phyloP scores from a whole-genome alignment of 768 basidiomycete species.

The Pleurotus tuoliensis region DNA sequence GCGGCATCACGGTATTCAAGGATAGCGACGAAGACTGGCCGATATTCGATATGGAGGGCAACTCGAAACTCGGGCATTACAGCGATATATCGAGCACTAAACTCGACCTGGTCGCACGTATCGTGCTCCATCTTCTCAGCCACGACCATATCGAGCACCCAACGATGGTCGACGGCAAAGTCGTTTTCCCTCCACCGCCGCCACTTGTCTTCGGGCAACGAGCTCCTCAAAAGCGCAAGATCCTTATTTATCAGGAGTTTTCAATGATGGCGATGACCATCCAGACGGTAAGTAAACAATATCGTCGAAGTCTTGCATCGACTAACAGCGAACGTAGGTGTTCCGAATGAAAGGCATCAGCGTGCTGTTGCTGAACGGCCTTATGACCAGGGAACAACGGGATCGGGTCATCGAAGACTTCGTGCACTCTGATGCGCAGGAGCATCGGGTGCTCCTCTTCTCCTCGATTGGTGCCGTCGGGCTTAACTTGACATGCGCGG shows the following conservation, averaged over 20 bases:
- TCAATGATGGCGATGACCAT: constrained; percentile 10
- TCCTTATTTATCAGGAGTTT: constrained; percentile 9
- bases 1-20: neutral
- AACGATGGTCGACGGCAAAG: neutral
- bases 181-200: neutral
- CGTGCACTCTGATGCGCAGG: neutral
- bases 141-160: neutral
- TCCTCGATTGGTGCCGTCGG: constrained; percentile 5
- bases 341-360: neutral
- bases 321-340: neutral
- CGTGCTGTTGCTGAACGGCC: neutral
- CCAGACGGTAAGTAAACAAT: neutral
- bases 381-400: neutral
- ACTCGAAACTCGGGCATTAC: neutral
- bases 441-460: constrained; percentile 1
- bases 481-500: neutral
- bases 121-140: neutral
- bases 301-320: neutral
- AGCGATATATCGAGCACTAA: neutral
- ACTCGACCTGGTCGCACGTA: neutral
- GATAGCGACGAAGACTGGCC: neutral
- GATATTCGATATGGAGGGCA: neutral
- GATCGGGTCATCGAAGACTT: neutral
- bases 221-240: neutral
- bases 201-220: neutral